Base-by-base conservation (phyloP, 1,284 basidiomycete species). In the Naganishia sp. region DNA sequence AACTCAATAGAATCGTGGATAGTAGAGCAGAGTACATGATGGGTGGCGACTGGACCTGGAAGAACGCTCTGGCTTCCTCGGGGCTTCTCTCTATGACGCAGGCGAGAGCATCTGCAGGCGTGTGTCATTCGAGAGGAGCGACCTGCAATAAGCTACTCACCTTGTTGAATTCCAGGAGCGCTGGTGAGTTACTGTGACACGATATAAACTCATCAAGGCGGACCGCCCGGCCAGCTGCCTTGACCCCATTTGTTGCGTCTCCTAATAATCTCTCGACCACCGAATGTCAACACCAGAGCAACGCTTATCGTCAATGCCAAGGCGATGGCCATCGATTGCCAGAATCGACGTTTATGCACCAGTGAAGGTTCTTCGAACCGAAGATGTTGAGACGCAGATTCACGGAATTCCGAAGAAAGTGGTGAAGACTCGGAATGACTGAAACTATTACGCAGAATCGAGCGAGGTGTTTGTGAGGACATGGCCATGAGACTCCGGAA, bases 161-260 rank as follows among this genome's bases (percentile, higher is more conserved):
- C 28, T 28, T 28, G 5, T 3, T 28, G 5, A 28, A 28, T 5
- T 28, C 28, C 28, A 28, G 28, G 5, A 5, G 28, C 28, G 28
- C 28, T 28, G 28, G 5, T 28, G 5, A 28, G 28, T 28, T 5
- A 28, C 28, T 28, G 28, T 28, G 28, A 5, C 28, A 28, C 28
- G 28, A 5, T 28, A 5, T 28, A 28, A 13, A 18, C 21, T 28
- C 1, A 6, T 55, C 53, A 55, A 15, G 55, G 43, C 6, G 48
- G 59, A 39, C 59, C 59, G 5, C 59, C 59, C n/a, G 59, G 59
- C 59, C 59, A 61, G 23, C 59, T 36, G 16, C 59, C 59, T 6
- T 42, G 31, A 9, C 59, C 59, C 36, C 21, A 52, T 42, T 61
- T 23, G 6, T 39, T 43, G 4, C 59, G n/a, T 36, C 28, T 42